phyloP scores from a whole-genome alignment of 306 rosid genomes.

The Calophaca sinica region DNA sequence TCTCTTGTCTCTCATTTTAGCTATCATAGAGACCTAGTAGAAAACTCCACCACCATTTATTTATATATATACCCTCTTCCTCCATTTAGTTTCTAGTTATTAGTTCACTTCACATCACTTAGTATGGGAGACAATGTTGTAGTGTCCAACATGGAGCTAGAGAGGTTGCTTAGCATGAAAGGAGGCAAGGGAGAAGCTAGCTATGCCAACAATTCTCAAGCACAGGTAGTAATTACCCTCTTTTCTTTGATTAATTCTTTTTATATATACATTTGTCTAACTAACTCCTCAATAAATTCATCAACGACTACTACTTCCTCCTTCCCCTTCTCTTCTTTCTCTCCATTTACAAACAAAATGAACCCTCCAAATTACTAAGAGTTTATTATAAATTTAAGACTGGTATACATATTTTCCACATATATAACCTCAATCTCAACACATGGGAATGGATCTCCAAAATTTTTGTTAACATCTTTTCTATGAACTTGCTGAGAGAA shows the following conservation, averaged over 20 bases:
- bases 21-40: constrained; percentile 6
- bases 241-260: background rate
- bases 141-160: constrained; percentile 80
- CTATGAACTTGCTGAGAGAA: no score
- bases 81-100: constrained; percentile 17
- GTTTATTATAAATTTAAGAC: no score
- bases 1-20: constrained; percentile 30
- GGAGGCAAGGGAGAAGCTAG: constrained; percentile 96
- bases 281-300: no score
- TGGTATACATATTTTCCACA: no score
- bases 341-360: no score
- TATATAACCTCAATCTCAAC: no score
- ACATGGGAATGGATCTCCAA: no score
- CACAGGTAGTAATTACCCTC: no score
- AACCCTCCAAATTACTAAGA: no score
- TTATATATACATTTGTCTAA: background rate
- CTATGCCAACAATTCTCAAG: constrained; percentile 97
- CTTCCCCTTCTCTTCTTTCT: no score
- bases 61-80: constrained; percentile 10
- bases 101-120: background rate
- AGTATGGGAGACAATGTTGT: constrained; percentile 73
- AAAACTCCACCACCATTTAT: background rate
- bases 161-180: constrained; percentile 88
- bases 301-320: no score
- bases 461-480: no score